Evolutionary conservation across 768 basidiomycete species (phyloP), one percentile per base, ranked within the genome.

Genomic region (Boletus sensibilis): DNA sequence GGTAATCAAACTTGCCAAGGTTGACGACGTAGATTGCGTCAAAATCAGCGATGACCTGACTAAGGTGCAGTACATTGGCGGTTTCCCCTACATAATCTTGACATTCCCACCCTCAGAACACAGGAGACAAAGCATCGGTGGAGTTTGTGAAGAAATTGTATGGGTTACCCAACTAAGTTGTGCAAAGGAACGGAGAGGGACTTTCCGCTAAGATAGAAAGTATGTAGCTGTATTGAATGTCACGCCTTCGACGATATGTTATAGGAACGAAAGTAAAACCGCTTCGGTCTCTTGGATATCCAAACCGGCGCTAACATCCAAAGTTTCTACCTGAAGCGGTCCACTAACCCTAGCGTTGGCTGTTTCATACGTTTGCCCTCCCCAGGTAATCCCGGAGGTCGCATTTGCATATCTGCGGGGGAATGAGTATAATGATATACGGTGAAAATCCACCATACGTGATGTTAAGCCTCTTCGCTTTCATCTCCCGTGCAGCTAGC

Each of bases 1-100:
- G 68, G 96, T 99, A 47, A 94, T 98, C 75, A 98, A 98, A 67
- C 78, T 99, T 10, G 81, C 83, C 38, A 80, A 83, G 43, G 86
- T 97, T 13, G 78, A 91, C 64, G 82, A 80, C 11, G 78, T 78
- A 54, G 84, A 86, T 2, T 96, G 94, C 61, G 84, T 98, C 62
- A 98, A 99, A 74, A 84, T 99, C 63, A 94, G 92, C 53, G 97
- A 98, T 70, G 95, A 98, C 65, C 68, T 87, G 52, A 87, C 78
- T 10, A 99, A 98, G 83, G 87, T 85, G 35, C 18, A 44, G 35
- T 21, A 3, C 27, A 29, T 1, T 2, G 4, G 11, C 5, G 14
- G 11, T 25, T 39, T 51, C 3, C 31, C 25, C 29, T 35, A 12
- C n/a, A 40, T 16, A 23, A 4, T 7, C 9, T 16, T 59, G 29